Evolutionary conservation across 2,329 filamentous ascomycete genomes (phyloP).

Genomic region (Dothideomycetidae sp.): DNA sequence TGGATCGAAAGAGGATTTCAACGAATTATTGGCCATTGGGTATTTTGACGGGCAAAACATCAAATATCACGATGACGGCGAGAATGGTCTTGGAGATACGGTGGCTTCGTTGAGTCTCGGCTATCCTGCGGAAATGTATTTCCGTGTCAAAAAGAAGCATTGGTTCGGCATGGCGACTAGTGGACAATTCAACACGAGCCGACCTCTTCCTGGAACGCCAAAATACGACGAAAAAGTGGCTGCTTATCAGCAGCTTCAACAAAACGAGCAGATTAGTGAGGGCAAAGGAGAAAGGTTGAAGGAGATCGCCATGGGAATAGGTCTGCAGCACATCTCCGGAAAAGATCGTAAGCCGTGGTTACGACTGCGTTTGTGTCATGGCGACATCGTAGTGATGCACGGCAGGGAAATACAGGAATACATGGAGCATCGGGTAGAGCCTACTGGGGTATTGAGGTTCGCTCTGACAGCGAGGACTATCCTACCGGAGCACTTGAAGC

Average conservation of each 20-base stretch:
- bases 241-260: conserved; percentile 19
- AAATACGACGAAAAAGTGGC: conserved; percentile 24
- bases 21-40: conserved; percentile 48
- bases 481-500: conserved; percentile 29
- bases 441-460: conserved; percentile 39
- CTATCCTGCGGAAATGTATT: conserved; percentile 42
- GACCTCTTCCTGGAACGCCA: conserved; percentile 20
- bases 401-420: conserved; percentile 43
- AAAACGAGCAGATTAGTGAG: background rate
- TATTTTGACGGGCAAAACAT: conserved; percentile 50
- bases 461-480: conserved; percentile 44
- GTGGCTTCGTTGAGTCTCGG: conserved; percentile 50
- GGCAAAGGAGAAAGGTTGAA: conserved; percentile 15
- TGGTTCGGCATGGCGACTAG: conserved; percentile 21
- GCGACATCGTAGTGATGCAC: conserved; percentile 52
- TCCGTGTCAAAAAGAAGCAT: conserved; percentile 42
- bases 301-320: conserved; percentile 25
- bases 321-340: conserved; percentile 18
- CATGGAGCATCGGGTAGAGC: conserved; percentile 45
- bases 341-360: conserved; percentile 6
- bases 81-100: conserved; percentile 45
- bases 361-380: conserved; percentile 38
- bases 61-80: conserved; percentile 54
- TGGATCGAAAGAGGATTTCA: conserved; percentile 34
- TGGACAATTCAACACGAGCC: background rate